Base-by-base conservation (phyloP, 257 asterid genomes). In the Gentiana straminea region DNA sequence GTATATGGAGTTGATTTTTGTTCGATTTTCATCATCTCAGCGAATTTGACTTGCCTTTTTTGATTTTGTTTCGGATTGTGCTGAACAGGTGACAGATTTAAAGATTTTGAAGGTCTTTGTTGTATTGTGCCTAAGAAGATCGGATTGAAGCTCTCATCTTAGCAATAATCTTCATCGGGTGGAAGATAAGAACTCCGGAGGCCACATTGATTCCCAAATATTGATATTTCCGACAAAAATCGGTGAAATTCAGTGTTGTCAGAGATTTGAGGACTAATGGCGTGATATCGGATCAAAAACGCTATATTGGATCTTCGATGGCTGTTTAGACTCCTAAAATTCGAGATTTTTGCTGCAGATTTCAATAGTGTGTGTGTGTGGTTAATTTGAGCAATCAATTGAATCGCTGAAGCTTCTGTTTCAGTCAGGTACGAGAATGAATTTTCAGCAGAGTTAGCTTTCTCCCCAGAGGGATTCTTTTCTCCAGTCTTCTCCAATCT, bases 251-350 rank as follows among this genome's bases (percentile, higher is more conserved):
- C 38, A 32, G 10, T 36, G 33, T 13, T 2, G 61, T 10, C 51
- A 44, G 39, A 41, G 37, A 38, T 41, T 57, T 41, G 62, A 44
- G 47, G 62, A 57, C 33, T 44, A 24, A 15, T 35, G 63, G 60
- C 35, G 12, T 15, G 39, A 11, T 35, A 65, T 34, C 33, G n/a
- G 46, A 43, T 33, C 2, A 33, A 3, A 34, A 35, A 43, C 45
- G 24, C 24, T 45, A 8, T 47, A 52, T 62, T 41, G 5, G 4
- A 53, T 5, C 5, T 13, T n/a, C 9, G n/a, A 36, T 48, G 41
- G 48, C 55, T 33, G 3, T 64, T 8, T 37, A 9, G 3, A 47
- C 49, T 44, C 41, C 34, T 47, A 49, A 13, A n/a, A 2, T 64
- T 15, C 24, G 68, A 57, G 8, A 13, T 35, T 33, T 56, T 24